Evolutionary conservation across 768 basidiomycete species (phyloP).

Genomic region (Gyrodon lividus): DNA sequence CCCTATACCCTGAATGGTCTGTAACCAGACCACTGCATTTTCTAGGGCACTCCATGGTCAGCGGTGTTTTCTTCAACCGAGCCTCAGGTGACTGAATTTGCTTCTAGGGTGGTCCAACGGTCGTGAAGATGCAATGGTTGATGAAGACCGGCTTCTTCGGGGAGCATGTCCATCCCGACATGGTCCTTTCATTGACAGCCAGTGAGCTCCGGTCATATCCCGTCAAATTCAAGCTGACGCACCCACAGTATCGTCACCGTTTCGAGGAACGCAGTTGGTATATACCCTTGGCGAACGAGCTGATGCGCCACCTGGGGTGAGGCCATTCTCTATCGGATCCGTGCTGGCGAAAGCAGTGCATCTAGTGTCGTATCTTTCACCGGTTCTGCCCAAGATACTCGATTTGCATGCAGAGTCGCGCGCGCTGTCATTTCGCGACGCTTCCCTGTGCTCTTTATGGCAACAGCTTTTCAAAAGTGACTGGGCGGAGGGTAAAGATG

Average conservation of each 20-base stretch:
- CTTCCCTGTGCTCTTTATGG: constrained; percentile 33
- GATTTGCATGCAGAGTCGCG: constrained; percentile 47
- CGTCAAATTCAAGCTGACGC: neutral
- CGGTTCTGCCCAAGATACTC: constrained; percentile 36
- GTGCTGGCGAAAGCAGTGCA: constrained; percentile 41
- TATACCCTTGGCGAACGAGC: constrained; percentile 44
- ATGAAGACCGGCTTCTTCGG: constrained; percentile 44
- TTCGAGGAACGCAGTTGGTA: constrained; percentile 48
- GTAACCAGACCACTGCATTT: constrained; percentile 44
- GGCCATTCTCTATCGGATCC: constrained; percentile 40
- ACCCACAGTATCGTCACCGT: constrained; percentile 43
- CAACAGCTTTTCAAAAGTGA: constrained; percentile 45
- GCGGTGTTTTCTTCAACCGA: constrained; percentile 6
- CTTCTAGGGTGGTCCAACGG: constrained; percentile 46
- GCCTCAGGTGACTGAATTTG: neutral
- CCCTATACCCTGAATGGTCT: constrained; percentile 49
- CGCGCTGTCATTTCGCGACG: constrained; percentile 39
- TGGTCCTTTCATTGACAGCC: constrained; percentile 46
- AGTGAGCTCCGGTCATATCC: constrained; percentile 25
- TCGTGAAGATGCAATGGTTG: constrained; percentile 46
- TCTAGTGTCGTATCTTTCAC: constrained; percentile 42
- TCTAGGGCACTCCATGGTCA: constrained; percentile 48
- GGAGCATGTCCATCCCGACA: constrained; percentile 36
- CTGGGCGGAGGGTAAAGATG: constrained; percentile 49
- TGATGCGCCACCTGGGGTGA: constrained; percentile 41